These are phyloP conservation scores for Jamesozyma piceae DNA, from an alignment of 805 yeast genomes.

Conservation along the genomic window DNA sequence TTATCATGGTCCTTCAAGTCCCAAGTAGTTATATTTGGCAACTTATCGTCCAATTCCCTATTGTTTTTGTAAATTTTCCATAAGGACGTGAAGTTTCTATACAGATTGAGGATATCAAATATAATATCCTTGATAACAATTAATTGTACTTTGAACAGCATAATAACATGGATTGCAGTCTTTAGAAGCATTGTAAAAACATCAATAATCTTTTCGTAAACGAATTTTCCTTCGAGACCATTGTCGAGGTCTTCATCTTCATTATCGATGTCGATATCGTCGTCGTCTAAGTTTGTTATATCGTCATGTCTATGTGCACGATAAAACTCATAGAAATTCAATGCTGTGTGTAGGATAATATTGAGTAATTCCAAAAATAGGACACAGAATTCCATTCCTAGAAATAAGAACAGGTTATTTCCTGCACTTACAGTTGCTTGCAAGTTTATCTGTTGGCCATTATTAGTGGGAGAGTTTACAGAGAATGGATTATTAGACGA, in stretches of 20 bases:
- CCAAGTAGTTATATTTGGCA: constrained; percentile 51
- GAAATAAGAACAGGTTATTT: constrained; percentile 43
- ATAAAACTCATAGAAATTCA: constrained; percentile 46
- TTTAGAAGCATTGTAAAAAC: constrained; percentile 41
- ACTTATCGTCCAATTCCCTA: constrained; percentile 51
- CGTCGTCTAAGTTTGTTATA: not conserved
- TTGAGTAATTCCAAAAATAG: constrained; percentile 44
- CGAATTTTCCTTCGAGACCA: constrained; percentile 62
- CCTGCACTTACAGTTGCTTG: not conserved
- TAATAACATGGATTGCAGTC: constrained; percentile 37
- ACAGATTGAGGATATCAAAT: constrained; percentile 27
- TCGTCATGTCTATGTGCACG: constrained; percentile 2
- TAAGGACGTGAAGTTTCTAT: constrained; percentile 32
- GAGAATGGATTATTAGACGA: not conserved
- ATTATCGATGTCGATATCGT: constrained; percentile 24
- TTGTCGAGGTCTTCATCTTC: constrained; percentile 37
- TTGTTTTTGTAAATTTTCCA: constrained; percentile 37
- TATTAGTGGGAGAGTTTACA: not conserved
- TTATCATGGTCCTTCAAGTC: constrained; percentile 59
- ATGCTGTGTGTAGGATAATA: constrained; percentile 12
- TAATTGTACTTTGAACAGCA: constrained; percentile 39
- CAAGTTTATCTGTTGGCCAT: not conserved
- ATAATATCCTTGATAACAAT: constrained; percentile 43
- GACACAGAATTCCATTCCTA: constrained; percentile 70
- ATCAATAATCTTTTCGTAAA: constrained; percentile 49